Percentiles rank a stretch among this genome's conserved stretches.
phyloP scores from a whole-genome alignment of 371 early-diverging fungal species.

The Mortierella sp. region DNA sequence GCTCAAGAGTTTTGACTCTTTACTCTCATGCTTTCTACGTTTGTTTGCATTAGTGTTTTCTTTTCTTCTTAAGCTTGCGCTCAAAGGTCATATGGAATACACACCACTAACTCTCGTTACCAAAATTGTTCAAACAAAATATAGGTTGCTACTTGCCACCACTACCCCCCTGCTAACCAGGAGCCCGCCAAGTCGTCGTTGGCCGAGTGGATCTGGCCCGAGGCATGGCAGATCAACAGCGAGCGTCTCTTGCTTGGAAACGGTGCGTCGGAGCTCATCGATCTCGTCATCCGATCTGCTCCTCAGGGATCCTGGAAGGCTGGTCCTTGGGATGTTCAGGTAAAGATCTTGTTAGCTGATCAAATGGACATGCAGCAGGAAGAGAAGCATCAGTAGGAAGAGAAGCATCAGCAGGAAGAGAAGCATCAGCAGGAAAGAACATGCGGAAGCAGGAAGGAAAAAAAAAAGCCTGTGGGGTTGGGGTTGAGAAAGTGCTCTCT shows the following conservation, averaged over 20 bases:
- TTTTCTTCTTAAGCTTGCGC: background rate
- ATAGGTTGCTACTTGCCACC: slow-evolving; percentile 78
- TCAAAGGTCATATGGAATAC: background rate
- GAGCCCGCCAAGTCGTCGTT: slow-evolving; percentile 88
- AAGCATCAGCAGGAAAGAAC: background rate
- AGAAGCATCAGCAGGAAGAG: background rate
- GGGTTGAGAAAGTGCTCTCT: background rate
- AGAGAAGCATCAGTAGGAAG: background rate
- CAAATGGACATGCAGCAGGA: background rate
- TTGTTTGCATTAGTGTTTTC: background rate
- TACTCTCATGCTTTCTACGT: background rate
- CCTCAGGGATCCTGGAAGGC: slow-evolving; percentile 82
- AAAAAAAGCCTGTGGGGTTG: slow-evolving; percentile 6
- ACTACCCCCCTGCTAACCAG: slow-evolving; percentile 91
- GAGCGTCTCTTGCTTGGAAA: slow-evolving; percentile 83
- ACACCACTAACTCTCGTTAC: background rate
- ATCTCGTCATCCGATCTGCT: slow-evolving; percentile 83
- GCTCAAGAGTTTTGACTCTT: background rate
- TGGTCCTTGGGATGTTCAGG: slow-evolving; percentile 85
- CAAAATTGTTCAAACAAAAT: background rate
- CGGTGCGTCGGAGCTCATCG: slow-evolving; percentile 90
- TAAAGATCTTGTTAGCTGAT: slow-evolving; percentile 28
- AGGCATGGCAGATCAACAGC: slow-evolving; percentile 58
- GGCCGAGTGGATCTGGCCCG: slow-evolving; percentile 86
- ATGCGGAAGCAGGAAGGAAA: background rate